Evolutionary conservation across 208 protist species (phyloP).

Genomic region (Wallacemonas sp.): DNA sequence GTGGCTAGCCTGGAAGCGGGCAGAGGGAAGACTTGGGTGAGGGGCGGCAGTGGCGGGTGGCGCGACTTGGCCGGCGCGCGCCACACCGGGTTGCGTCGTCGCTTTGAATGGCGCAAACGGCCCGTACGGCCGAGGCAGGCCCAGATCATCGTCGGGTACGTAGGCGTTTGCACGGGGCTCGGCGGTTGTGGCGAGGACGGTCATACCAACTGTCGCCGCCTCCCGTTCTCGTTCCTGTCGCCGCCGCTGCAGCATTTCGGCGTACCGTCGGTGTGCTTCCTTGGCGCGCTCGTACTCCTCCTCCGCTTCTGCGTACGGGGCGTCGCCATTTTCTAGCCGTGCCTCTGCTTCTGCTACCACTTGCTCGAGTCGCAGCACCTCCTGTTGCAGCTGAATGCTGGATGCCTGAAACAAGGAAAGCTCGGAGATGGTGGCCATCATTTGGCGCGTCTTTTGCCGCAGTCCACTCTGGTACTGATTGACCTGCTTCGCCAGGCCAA

Average conservation of each 20-base stretch:
- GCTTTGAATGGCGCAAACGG: constrained; percentile 66
- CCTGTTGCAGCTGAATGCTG: constrained; percentile 89
- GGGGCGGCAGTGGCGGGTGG: neutral
- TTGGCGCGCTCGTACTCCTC: constrained; percentile 71
- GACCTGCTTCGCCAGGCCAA: constrained; percentile 91
- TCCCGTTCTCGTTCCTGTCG: constrained; percentile 34
- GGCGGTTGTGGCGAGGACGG: constrained; percentile 60
- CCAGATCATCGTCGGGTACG: constrained; percentile 85
- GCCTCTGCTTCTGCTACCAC: constrained; percentile 80
- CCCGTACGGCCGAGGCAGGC: constrained; percentile 87
- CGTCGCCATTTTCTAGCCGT: constrained; percentile 69
- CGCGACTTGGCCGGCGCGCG: neutral
- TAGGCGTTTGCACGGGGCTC: constrained; percentile 87
- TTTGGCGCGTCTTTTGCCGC: constrained; percentile 84
- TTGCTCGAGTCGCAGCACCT: constrained; percentile 75
- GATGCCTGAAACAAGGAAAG: constrained; percentile 95
- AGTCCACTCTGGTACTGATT: constrained; percentile 92
- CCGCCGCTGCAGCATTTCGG: constrained; percentile 45
- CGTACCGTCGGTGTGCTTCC: constrained; percentile 58
- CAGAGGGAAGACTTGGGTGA: constrained; percentile 16
- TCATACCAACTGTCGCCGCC: neutral
- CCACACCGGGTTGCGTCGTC: constrained; percentile 13
- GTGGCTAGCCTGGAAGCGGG: neutral
- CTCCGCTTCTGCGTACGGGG: constrained; percentile 80
- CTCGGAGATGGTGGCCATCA: constrained; percentile 96